phyloP scores from a whole-genome alignment of 2,329 filamentous ascomycete genomes.

The Phialophora macrospora region DNA sequence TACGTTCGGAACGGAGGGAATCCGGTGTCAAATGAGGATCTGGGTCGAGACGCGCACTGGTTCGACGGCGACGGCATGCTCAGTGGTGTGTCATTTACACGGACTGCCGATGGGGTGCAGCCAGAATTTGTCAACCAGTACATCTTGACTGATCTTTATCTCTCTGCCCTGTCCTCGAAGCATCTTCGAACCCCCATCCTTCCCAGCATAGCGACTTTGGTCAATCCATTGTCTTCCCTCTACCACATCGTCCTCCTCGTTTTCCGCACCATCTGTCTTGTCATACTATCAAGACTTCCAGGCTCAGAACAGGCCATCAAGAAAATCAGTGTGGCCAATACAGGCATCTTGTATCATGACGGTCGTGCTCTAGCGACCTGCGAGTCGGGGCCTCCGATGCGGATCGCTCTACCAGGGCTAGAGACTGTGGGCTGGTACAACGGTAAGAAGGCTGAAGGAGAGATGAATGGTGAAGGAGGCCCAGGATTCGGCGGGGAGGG shows the following conservation, averaged over 20 bases:
- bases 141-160: slow-evolving; percentile 68
- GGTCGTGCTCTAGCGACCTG: slow-evolving; percentile 71
- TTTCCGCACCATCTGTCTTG: slow-evolving; percentile 62
- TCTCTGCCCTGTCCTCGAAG: slow-evolving; percentile 57
- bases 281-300: slow-evolving; percentile 62
- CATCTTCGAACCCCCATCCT: slow-evolving; percentile 62
- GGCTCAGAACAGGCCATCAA: slow-evolving; percentile 64
- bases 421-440: slow-evolving; percentile 75
- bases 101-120: slow-evolving; percentile 51
- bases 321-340: slow-evolving; percentile 74
- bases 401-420: slow-evolving; percentile 65
- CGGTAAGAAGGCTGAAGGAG: slow-evolving; percentile 59
- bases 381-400: slow-evolving; percentile 72
- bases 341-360: slow-evolving; percentile 69
- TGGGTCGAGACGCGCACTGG: slow-evolving; percentile 70
- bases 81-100: slow-evolving; percentile 66
- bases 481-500: slow-evolving; percentile 61
- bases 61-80: slow-evolving; percentile 79
- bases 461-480: slow-evolving; percentile 36
- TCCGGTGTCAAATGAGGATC: slow-evolving; percentile 65
- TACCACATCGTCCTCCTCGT: slow-evolving; percentile 58
- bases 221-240: slow-evolving; percentile 63
- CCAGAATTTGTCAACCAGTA: slow-evolving; percentile 73
- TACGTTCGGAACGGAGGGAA: slow-evolving; percentile 76
- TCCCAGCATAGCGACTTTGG: slow-evolving; percentile 69